phyloP scores from a whole-genome alignment of 495 filamentous ascomycete genomes.

The Recurvomyces mirabilis region DNA sequence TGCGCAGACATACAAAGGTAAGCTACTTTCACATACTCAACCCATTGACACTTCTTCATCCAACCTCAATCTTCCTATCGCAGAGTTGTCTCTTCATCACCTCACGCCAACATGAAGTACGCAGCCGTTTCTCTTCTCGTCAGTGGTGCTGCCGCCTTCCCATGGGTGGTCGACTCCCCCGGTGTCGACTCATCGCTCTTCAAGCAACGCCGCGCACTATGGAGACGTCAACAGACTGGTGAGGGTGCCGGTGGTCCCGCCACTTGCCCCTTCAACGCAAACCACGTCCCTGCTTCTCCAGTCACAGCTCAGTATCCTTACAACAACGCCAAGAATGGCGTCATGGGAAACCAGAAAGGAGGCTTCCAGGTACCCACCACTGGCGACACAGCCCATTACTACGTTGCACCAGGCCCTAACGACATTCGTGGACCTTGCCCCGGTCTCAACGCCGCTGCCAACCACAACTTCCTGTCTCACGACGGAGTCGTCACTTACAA shows the following conservation, averaged over 20 bases:
- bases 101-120: too few relatives aligned
- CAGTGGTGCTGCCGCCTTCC: slow-evolving; percentile 23
- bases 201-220: slow-evolving; percentile 14
- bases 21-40: too few relatives aligned
- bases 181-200: slow-evolving; percentile 28
- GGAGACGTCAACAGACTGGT: slow-evolving; percentile 9
- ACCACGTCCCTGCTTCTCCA: slow-evolving; percentile 28
- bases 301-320: slow-evolving; percentile 29
- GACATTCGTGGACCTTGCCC: slow-evolving; percentile 29
- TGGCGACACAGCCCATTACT: slow-evolving; percentile 24
- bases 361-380: slow-evolving; percentile 31
- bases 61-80: neutral
- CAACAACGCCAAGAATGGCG: slow-evolving; percentile 30
- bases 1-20: too few relatives aligned
- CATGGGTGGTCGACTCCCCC: slow-evolving; percentile 26
- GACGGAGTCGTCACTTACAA: slow-evolving; percentile 36
- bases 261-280: slow-evolving; percentile 31
- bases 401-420: slow-evolving; percentile 19
- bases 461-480: slow-evolving; percentile 33
- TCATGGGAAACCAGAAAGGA: slow-evolving; percentile 28
- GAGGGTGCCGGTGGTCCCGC: slow-evolving; percentile 11
- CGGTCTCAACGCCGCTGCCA: slow-evolving; percentile 29
- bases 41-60: neutral
- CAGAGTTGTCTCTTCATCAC: too few relatives aligned
- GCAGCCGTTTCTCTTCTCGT: slow-evolving; percentile 7